Evolutionary conservation across 176 grass and related monocot species (phyloP), one percentile per base, ranked within the genome.

Genomic region (Thinopyrum elongatum): DNA sequence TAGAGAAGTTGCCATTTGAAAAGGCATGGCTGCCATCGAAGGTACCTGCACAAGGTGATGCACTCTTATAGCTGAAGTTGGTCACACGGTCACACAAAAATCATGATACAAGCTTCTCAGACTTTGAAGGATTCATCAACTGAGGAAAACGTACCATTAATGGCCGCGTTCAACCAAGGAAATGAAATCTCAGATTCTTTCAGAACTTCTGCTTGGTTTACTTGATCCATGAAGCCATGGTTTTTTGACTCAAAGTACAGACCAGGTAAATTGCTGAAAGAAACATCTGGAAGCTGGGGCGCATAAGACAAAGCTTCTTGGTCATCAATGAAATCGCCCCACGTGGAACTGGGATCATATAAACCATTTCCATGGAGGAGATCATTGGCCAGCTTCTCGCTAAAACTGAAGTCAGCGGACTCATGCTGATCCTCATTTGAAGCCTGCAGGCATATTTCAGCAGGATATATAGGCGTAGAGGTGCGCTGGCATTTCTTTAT

Each of bases 401-500:
- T 79, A 80, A 75, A 90, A 71, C 3, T 35, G 21, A 17, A 47
- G 13, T 80, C 86, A 73, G 35, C 10, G 8, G 76, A 83, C 21
- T 69, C 49, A 41, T 90, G 66, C 51, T 92, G 92, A 49, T 97
- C 85, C 77, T 91, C 90, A 42, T 82, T 59, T 61, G 88, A 86
- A 49, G 77, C 66, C 38, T 95, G 82, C 47, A 68, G 53, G 76
- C 81, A 71, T 79, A 94, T 16, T 66, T 87, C 90, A 65, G 87
- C 46, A 80, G 93, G 92, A 86, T 99, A 88, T 74, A 76, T 26
- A 12, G 41, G 82, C 0, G 8, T 46, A 88, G 14, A 17, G 84
- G 87, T 72, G 94, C 94, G 87, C 35, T 91, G 88, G 12, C 87
- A 93, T 84, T 94, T 90, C 80, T 99, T 99, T 80, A 88, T 90